Base-by-base conservation (phyloP, 805 yeast species). In the Priceomyces castillae region DNA sequence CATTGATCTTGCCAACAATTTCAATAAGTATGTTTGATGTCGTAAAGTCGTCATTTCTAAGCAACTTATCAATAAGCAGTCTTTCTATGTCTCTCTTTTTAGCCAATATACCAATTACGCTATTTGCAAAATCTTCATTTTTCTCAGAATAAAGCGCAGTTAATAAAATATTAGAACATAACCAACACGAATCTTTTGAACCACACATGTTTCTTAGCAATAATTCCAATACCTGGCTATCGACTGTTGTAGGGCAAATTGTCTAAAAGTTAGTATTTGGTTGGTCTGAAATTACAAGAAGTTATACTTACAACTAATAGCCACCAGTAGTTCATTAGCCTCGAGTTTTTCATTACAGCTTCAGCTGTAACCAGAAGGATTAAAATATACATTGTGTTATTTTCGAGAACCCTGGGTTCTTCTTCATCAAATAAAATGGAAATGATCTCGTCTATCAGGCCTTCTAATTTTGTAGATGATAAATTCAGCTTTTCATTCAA, bases 21-120 rank as follows among this genome's bases (percentile, higher is more conserved):
- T 45, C 43, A 22, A 42, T 31, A 9, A 47, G 16, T n/a, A 39
- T 36, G 37, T 44, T 44, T 30, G 19, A 34, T 23, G 38, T 37
- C 15, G 46, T 39, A 30, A 47, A 47, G 31, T 42, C 38, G 9
- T 36, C 18, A 30, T 44, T 42, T 3, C 25, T 30, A 12, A 19
- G 12, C 20, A 41, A n/a, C 16, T 26, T 41, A 16, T 37, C 31
- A 25, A 3, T 4, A 11, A 37, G 26, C 7, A n/a, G 16, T 5
- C 3, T 9, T 7, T 23, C 22, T 4, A 36, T 22, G 15, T 15
- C 10, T 11, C 30, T 7, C 14, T 34, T 37, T 37, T 30, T 18
- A 11, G 15, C 3, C n/a, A 37, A 10, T 7, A 37, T 19, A 5
- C 20, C 26, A 16, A 33, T 22, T 12, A 41, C 19, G n/a, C 17